Base-by-base conservation (phyloP, 768 basidiomycete genomes). In the Leccinum imitatum region DNA sequence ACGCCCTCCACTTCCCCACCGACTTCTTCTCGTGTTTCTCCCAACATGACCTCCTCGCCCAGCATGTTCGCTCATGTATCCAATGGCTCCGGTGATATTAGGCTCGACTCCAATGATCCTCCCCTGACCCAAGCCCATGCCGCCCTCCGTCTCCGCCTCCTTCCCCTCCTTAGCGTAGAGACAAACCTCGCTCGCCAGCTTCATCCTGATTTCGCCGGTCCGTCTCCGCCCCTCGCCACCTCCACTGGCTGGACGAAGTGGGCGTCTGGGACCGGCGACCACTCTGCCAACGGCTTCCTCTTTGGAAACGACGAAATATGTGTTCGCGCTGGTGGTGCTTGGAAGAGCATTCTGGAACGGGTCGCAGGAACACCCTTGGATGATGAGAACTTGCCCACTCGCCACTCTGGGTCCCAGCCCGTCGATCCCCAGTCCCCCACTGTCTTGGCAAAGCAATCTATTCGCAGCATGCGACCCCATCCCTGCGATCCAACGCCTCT, bases 281-380 rank as follows among this genome's bases (percentile, higher is more conserved):
- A 63, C 21, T 41, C 58, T 6, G 9, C 35, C 1, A 39, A 27
- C 2, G 53, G 53, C 1, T 30, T 61, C 11, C 57, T 64, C 6
- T 56, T 54, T 1, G 60, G 59, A 1, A 44, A n/a, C 0, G 59
- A 61, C 0, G 80, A 82, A 27, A 71, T 84, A 6, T 77, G 77
- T 62, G 84, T 88, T 17, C 80, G 83, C 6, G 82, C 85, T 0
- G 85, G 86, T 0, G 80, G 77, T 51, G 79, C 79, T 4, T 89
- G 86, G 87, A 87, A 88, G 69, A 65, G 70, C 6, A 65, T 82
- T 19, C 64, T 87, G 11, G 73, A 68, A 54, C 66, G 48, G 48
- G 65, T 59, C 57, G 59, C 61, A 17, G 63, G 53, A 55, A 35
- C 52, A 1, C 41, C 30, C 11, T 50, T 57, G 2, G 53, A 59